phyloP scores from a whole-genome alignment of 768 basidiomycete genomes.

The Podaxis sp. region DNA sequence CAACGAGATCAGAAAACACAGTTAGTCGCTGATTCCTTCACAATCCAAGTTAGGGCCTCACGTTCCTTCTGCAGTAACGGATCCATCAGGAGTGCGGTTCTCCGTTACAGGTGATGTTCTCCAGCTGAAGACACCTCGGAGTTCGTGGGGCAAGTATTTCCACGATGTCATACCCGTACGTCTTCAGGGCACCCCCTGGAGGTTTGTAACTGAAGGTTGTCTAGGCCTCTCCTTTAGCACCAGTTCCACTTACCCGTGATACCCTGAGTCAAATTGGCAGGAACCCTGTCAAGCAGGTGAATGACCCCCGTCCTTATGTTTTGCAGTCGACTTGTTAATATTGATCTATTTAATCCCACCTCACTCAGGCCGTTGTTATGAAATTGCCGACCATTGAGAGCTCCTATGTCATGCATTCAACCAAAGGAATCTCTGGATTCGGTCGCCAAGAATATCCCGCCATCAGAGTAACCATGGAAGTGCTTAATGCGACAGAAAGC shows the following conservation, averaged over 20 bases:
- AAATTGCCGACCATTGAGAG: constrained; percentile 94
- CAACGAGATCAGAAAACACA: constrained; percentile 63
- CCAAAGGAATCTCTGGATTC: constrained; percentile 79
- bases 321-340: background rate
- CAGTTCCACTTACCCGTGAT: constrained; percentile 64
- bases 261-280: constrained; percentile 77
- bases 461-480: constrained; percentile 80
- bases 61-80: constrained; percentile 55
- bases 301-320: constrained; percentile 12
- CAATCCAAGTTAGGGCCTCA: background rate
- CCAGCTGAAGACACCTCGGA: constrained; percentile 65
- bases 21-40: constrained; percentile 44
- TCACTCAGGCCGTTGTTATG: constrained; percentile 72
- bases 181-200: background rate
- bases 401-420: constrained; percentile 76
- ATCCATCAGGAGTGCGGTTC: constrained; percentile 82
- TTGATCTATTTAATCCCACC: background rate
- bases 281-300: constrained; percentile 70
- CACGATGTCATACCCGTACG: constrained; percentile 55
- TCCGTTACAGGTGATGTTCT: constrained; percentile 90
- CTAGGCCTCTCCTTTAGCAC: constrained; percentile 55
- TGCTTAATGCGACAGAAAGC: constrained; percentile 91
- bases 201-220: constrained; percentile 11
- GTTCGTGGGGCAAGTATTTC: constrained; percentile 76
- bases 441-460: constrained; percentile 82